Evolutionary conservation across 148 eudicot genomes (phyloP), one percentile per base, ranked within the genome.

Genomic region (Diospyros kaki): DNA sequence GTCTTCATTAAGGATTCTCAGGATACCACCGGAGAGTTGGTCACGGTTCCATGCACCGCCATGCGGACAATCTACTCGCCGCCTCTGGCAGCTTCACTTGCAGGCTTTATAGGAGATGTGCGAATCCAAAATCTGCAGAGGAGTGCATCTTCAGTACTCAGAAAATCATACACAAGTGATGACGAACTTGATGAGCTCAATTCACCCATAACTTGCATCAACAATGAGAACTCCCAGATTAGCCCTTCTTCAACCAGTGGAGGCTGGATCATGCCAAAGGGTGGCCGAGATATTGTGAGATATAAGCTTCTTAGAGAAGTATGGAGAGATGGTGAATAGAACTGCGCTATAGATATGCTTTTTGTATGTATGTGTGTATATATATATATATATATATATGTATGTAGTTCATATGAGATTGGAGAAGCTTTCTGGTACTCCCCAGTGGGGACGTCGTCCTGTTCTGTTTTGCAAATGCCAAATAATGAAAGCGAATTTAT

Each of bases 101-200:
- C 85, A 9, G 73, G 81, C 70, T 80, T 88, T 77, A 76, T 87
- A 41, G 90, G 90, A 79, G 91, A 89, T 40, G 77, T 82, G 58
- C 88, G 85, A 76, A 77, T 46, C 79, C 85, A 83, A 66, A 68
- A 68, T 66, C 82, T 86, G 9, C 75, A 87, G 69, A 90, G 83
- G 74, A 88, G 81, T 11, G 74, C 80, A 17, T 89, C 94, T 46
- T 87, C 93, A n/a, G 71, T 90, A 68, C 91, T 91, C 17, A 77
- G 86, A 74, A 94, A 90, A 80, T 82, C 95, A n/a, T 85, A 92
- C 68, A 86, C 87, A 15, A 94, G 98, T 58, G 98, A 94, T 58
- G 97, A 91, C 79, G 97, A 94, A 76, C 90, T 94, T 6, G 95
- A 91, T 9, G 94, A 92, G 79, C 80, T 92, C 51, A 91, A 82